Percentiles rank a stretch among this genome's conserved stretches.
phyloP scores from a whole-genome alignment of 805 yeast species.

The Pichia exigua region DNA sequence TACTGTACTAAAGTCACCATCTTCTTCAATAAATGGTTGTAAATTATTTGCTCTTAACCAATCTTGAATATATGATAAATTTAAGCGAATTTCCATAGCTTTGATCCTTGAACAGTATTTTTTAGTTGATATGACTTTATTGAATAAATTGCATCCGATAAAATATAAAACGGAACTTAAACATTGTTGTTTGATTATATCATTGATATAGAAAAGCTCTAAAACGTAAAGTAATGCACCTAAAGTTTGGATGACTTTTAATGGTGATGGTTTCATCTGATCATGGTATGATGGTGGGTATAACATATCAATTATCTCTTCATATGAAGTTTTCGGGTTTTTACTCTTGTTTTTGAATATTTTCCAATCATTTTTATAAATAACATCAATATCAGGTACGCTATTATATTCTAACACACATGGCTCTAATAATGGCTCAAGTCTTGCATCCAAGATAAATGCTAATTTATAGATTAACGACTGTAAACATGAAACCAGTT shows the following conservation, averaged over 20 bases:
- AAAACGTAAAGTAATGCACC: slow-evolving; percentile 85
- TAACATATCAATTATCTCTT: slow-evolving; percentile 65
- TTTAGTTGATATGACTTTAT: slow-evolving; percentile 57
- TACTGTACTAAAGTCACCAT: slow-evolving; percentile 17
- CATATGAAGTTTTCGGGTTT: slow-evolving; percentile 41
- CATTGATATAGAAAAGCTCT: slow-evolving; percentile 73
- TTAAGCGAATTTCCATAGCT: slow-evolving; percentile 85
- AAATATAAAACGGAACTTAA: slow-evolving; percentile 72
- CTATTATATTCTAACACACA: slow-evolving; percentile 70
- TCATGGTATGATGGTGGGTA: slow-evolving; percentile 80
- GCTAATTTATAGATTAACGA: slow-evolving; percentile 59
- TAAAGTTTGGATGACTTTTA: slow-evolving; percentile 73
- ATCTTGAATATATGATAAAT: slow-evolving; percentile 80
- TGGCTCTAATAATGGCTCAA: slow-evolving; percentile 50
- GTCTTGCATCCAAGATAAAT: slow-evolving; percentile 54
- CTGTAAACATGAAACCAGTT: slow-evolving; percentile 45
- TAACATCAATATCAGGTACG: slow-evolving; percentile 72
- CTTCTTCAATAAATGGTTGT: slow-evolving; percentile 32
- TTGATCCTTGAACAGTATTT: slow-evolving; percentile 70
- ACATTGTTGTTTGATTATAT: slow-evolving; percentile 69
- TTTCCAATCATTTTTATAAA: slow-evolving; percentile 67
- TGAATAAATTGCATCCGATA: slow-evolving; percentile 66
- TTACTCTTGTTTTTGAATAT: slow-evolving; percentile 38
- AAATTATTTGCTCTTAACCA: slow-evolving; percentile 76
- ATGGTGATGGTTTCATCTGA: slow-evolving; percentile 83